phyloP scores from a whole-genome alignment of 2,329 filamentous ascomycete species.

The Penicillium sp. region DNA sequence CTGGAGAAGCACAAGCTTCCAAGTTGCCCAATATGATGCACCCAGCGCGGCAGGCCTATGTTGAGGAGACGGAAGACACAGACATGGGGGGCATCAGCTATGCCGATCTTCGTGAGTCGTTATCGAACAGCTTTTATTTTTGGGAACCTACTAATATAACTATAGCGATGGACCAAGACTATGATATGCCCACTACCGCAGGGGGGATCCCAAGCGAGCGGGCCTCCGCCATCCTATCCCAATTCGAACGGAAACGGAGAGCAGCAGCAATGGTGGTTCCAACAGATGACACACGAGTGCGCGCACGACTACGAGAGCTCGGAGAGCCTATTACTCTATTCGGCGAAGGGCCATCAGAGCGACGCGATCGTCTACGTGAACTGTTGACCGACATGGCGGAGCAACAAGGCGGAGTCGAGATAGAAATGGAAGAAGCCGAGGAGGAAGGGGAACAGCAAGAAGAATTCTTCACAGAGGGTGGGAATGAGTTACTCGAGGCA shows the following conservation, averaged over 20 bases:
- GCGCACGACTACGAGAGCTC: conserved; percentile 73
- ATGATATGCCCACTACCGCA: conserved; percentile 67
- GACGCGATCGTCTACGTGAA: conserved; percentile 81
- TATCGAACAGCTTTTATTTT: background rate
- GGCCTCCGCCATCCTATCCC: conserved; percentile 77
- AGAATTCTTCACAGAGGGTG: conserved; percentile 91
- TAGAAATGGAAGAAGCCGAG: conserved; percentile 53
- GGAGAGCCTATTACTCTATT: conserved; percentile 95
- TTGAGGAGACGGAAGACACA: conserved; percentile 71
- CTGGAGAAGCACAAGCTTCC: conserved; percentile 13
- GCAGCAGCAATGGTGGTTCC: conserved; percentile 88
- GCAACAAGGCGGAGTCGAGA: conserved; percentile 49
- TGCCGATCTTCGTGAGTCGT: conserved; percentile 59
- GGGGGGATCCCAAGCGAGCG: conserved; percentile 73
- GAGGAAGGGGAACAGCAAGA: conserved; percentile 75
- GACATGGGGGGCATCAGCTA: conserved; percentile 62
- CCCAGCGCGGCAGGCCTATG: conserved; percentile 86
- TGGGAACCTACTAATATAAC: conserved; percentile 2
- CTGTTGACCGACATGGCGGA: conserved; percentile 72
- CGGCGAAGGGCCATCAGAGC: conserved; percentile 80
- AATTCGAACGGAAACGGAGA: conserved; percentile 87
- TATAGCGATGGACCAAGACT: conserved; percentile 72
- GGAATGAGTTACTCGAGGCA: conserved; percentile 68
- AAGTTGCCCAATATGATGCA: conserved; percentile 59
- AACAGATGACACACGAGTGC: conserved; percentile 86